Evolutionary conservation across 371 early-diverging fungal genomes (phyloP).

Genomic region (Blakeslea trispora): DNA sequence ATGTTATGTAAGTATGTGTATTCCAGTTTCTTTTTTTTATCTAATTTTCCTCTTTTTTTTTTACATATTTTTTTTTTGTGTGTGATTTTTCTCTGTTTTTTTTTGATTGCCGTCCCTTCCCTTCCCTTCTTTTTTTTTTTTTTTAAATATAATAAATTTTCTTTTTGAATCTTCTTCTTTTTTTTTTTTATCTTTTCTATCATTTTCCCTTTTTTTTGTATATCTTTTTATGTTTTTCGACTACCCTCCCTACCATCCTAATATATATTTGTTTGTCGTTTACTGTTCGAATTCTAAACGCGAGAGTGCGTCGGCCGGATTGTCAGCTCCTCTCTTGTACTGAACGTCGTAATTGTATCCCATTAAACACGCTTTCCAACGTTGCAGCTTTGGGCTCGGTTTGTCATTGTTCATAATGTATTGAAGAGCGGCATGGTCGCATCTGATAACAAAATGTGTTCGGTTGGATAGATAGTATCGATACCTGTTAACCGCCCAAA

Average conservation of each 20-base stretch:
- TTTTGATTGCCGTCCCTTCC: too few species aligned
- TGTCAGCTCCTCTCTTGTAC: conserved; percentile 22
- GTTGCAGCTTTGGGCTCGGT: conserved; percentile 16
- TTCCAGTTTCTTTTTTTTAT: too few species aligned
- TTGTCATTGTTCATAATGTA: conserved; percentile 16
- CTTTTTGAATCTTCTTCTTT: neutral
- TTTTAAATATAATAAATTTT: too few species aligned
- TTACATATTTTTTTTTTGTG: too few species aligned
- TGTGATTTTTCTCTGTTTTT: too few species aligned
- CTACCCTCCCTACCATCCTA: neutral
- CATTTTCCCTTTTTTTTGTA: neutral
- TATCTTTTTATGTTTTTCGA: conserved; percentile 5
- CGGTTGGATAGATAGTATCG: conserved; percentile 30
- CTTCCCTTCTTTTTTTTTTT: too few species aligned
- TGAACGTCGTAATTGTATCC: conserved; percentile 26
- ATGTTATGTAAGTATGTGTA: too few species aligned
- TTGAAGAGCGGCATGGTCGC: conserved; percentile 34
- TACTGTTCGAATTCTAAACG: neutral
- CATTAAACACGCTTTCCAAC: conserved; percentile 32
- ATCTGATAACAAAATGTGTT: conserved; percentile 24
- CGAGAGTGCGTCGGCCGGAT: conserved; percentile 37
- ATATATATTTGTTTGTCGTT: neutral
- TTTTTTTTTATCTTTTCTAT: neutral
- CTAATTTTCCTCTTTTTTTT: too few species aligned
- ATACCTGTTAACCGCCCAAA: conserved; percentile 36